Base-by-base conservation (phyloP, 257 asterid genomes). In the Anisodus tanguticus region DNA sequence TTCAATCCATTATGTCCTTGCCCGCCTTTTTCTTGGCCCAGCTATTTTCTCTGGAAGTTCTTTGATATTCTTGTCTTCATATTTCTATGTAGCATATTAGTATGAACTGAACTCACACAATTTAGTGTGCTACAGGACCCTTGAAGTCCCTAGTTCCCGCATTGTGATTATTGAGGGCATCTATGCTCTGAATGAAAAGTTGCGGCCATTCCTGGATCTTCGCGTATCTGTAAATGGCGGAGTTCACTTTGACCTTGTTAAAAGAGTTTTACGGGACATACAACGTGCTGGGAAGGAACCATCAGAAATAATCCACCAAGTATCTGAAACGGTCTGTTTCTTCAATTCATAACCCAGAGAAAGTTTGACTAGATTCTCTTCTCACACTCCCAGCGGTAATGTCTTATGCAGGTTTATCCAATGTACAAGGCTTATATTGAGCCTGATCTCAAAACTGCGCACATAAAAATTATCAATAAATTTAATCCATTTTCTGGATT, bases 281-380 rank as follows among this genome's bases (percentile, higher is more conserved):
- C 98, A 95, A 84, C 95, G 98, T 82, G 99, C 95, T 84, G 99
- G 97, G 60, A 98, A 96, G 89, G 95, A 93, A 89, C 99, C 99
- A 11, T 97, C 95, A 89, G 98, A 96, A 90, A 96, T 96, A 86
- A 96, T 96, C 82, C 98, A 96, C 83, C 99, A 96, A 85, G 95
- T 96, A 87, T 96, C 99, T 80, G 99, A 96, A 89, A 96, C 99
- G 87, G 98, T 96, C 83, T 68, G 92, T 90, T 43, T 81, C 88
- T 83, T 68, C 84, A 53, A 51, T 22, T 76, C 9, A 76, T 26
- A 22, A 51, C 60, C 10, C 47, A 76, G 62, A 51, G 19, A 22
- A 72, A 26, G 63, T 51, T 51, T 76, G 47, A 76, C 81, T 22
- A 26, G 45, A 51, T 51, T 76, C 22, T 76, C 63, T 51, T 76